phyloP scores from a whole-genome alignment of 139 green algal species.

The Closterium sp. region DNA sequence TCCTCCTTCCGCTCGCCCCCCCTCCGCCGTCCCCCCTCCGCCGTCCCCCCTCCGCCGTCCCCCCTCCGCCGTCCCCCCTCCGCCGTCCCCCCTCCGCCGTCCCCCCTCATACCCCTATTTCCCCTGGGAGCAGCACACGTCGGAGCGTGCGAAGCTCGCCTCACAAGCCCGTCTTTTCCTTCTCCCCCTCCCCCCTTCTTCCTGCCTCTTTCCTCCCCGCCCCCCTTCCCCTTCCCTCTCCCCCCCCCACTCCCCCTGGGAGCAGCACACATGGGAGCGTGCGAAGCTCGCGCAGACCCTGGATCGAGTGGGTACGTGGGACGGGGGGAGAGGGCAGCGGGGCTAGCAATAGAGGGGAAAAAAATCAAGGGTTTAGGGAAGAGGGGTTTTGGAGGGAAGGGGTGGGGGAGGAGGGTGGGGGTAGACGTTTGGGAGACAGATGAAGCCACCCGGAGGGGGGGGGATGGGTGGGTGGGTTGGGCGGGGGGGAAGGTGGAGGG shows the following conservation, averaged over 20 bases:
- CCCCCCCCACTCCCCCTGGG: too few relatives aligned
- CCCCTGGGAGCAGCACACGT: too few relatives aligned
- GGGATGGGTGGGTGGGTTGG: neutral
- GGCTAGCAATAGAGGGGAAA: neutral
- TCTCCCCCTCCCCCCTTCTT: neutral
- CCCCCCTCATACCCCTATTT: too few relatives aligned
- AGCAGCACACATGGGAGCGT: constrained; percentile 66
- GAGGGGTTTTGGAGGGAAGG: too few relatives aligned
- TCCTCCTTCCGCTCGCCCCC: too few relatives aligned
- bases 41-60: too few relatives aligned
- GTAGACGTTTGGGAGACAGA: neutral
- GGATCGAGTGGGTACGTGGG: constrained; percentile 53
- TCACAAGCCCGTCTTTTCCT: neutral
- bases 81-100: neutral
- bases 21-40: too few relatives aligned
- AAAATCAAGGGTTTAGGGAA: too few relatives aligned
- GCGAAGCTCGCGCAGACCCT: constrained; percentile 59
- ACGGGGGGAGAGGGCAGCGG: neutral
- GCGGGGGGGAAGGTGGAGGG: neutral
- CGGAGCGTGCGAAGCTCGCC: too few relatives aligned
- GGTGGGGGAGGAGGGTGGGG: too few relatives aligned
- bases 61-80: too few relatives aligned
- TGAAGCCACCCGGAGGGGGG: neutral
- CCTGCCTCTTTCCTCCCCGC: neutral
- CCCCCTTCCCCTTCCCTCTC: neutral